Base-by-base conservation (phyloP, 2,329 filamentous ascomycete genomes). In the Neonectria hederae region DNA sequence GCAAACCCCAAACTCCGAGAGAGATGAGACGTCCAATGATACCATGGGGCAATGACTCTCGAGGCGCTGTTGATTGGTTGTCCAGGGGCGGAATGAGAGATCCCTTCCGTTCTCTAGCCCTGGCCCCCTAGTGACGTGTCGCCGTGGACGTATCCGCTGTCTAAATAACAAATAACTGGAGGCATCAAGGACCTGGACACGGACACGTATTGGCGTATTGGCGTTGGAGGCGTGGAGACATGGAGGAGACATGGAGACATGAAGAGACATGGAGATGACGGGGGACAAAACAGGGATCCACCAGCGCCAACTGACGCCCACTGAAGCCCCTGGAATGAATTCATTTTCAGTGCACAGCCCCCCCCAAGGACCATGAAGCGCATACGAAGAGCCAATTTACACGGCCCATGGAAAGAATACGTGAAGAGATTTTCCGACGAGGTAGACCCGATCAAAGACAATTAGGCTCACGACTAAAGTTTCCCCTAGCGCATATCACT, bases 381-480 rank as follows among this genome's bases (percentile, higher is more conserved):
- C 48, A 32, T 32, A 51, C 48, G 48, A 51, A 30, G 43, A 42
- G 24, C 51, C 49, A 28, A 48, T 54, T 35, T 49, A 26, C 54
- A 42, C 28, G 28, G 28, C 28, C 28, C 28, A 1, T 10, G 28
- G 5, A 28, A 28, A 9, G 10, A 38, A 38, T 38, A 8, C 35
- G 7, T 17, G 35, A 42, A 21, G n/a, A 42, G n/a, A 21, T 42
- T 21, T 42, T 21, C 46, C 14, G 26, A 19, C 17, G n/a, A 32
- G 48, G 28, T 11, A 21, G n/a, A 22, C 21, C 26, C 19, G n/a
- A 32, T 51, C 26, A 32, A 11, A 32, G n/a, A 32, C 48, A 67
- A 68, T 71, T 71, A 71, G 66, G 42, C 68, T 71, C 62, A 52
- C 46, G 59, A 65, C 66, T 66, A 72, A 59, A 66, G 57, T 70